Conservation (phyloP, 495 filamentous ascomycete genomes). For the Daldinia childiae region DNA sequence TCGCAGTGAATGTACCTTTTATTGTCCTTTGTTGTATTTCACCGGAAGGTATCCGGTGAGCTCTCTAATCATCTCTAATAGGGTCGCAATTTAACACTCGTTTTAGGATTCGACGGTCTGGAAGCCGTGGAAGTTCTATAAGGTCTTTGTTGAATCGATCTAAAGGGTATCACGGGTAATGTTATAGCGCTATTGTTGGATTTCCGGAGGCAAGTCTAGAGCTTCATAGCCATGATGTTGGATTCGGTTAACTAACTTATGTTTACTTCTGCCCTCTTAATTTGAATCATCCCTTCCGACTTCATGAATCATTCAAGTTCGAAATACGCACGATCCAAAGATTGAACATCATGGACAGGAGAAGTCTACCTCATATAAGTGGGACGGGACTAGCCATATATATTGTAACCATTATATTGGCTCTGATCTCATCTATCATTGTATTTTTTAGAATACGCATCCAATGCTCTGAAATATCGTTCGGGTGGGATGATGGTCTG, state of each 20-base stretch:
- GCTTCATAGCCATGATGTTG: background rate
- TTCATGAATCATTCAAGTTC: background rate
- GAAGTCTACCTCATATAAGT: background rate
- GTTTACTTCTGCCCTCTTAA: background rate
- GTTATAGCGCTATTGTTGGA: background rate
- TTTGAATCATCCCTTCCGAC: background rate
- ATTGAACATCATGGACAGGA: background rate
- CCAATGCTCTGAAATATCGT: constrained; percentile 11
- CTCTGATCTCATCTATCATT: constrained; percentile 3
- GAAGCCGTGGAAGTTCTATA: background rate
- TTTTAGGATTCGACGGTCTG: background rate
- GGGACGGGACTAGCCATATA: constrained; percentile 12
- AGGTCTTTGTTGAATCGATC: background rate
- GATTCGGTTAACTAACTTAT: background rate
- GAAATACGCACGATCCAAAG: background rate
- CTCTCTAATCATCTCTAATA: background rate
- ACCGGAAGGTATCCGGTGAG: background rate
- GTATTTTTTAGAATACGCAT: constrained; percentile 26
- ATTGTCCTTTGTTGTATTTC: background rate
- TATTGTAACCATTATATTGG: constrained; percentile 10
- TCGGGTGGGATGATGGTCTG: constrained; percentile 40
- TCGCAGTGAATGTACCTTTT: background rate
- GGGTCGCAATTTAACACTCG: background rate
- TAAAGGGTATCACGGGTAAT: too few species aligned
- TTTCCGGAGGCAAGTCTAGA: background rate